Percentiles rank a stretch among this genome's conserved stretches.
phyloP scores from a whole-genome alignment of 2,329 filamentous ascomycete species.

The Exophiala lecanii-corni region DNA sequence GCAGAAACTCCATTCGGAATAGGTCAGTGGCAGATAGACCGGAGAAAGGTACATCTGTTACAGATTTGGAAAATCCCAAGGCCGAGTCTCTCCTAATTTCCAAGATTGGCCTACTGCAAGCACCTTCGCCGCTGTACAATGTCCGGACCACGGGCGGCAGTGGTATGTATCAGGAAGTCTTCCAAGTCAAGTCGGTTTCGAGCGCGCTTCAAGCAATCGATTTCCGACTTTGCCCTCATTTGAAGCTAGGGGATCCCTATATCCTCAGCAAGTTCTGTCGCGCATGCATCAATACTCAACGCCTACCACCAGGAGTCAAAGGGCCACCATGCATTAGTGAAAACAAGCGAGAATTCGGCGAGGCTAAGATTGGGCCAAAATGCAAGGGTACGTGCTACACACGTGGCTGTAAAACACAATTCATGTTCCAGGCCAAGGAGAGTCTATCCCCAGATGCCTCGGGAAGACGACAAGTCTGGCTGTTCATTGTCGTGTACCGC shows the following conservation, averaged over 20 bases:
- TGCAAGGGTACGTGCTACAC: conserved; percentile 26
- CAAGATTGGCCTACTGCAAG: conserved; percentile 26
- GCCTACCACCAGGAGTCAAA: conserved; percentile 24
- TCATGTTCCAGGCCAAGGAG: conserved; percentile 28
- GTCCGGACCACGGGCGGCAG: conserved; percentile 21
- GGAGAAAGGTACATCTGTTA: conserved; percentile 23
- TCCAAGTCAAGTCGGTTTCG: conserved; percentile 25
- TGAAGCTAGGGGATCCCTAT: conserved; percentile 25
- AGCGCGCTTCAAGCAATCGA: conserved; percentile 24
- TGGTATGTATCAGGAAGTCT: conserved; percentile 27
- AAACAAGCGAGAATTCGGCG: conserved; percentile 20
- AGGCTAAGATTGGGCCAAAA: conserved; percentile 15
- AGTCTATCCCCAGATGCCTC: conserved; percentile 24
- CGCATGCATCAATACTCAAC: conserved; percentile 27
- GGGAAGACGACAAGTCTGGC: conserved; percentile 26
- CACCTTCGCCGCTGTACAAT: conserved; percentile 23
- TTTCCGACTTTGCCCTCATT: conserved; percentile 25
- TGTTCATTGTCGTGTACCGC: conserved; percentile 27
- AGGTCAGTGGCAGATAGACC: conserved; percentile 25
- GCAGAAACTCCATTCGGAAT: conserved; percentile 25
- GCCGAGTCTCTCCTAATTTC: conserved; percentile 24
- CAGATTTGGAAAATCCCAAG: conserved; percentile 23
- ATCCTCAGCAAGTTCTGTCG: conserved; percentile 27
- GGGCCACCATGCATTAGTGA: conserved; percentile 26
- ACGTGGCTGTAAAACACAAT: conserved; percentile 26